Evolutionary conservation across 2,329 filamentous ascomycete species (phyloP), one percentile per base, ranked within the genome.

Genomic region (Arthroderma sp.): DNA sequence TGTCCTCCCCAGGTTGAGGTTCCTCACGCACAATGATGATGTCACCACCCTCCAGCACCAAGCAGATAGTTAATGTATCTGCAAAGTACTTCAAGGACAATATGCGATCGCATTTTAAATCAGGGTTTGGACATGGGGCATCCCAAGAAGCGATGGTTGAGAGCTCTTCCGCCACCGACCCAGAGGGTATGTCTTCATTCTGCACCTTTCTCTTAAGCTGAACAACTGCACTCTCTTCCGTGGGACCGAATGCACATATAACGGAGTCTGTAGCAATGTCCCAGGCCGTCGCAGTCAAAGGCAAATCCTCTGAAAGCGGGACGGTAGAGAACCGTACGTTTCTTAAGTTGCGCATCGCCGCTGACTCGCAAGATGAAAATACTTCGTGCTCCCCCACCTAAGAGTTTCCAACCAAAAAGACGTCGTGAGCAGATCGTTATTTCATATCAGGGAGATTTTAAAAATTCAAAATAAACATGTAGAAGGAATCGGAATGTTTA

Each of bases 41-140:
- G 64, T 98, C 89, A 49, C 91, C 91, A 40, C 87, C 87, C 55
- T 85, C 83, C 28, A 98, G 71, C 46, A 96, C 79, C 29, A 98
- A 68, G 60, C 85, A 93, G 59, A 81, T 80, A 42, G 80, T 84
- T 43, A 77, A 68, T 28, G 75, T 83, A 59, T 94, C 89, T 36
- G 81, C 77, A 60, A 95, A 89, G 66, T 91, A 82, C 61, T 95
- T 87, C 46, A 95, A 67, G 57, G 73, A 80, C 44, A 94, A 64
- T 47, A 96, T 74, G 51, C 74, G 74, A 65, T 98, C 91, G 56
- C 78, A 78, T 42, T 71, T 62, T 52, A 94, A 67, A 56, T 87
- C 80, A 48, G 86, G 85, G 48, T 78, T 77, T 43, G 86, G 84
- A 57, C 80, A 86, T 45, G 81, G 82, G 11, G 85, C 84, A 67